Evolutionary conservation across 2,329 filamentous ascomycete genomes (phyloP).

Genomic region (Davidsoniella neocaledoniae): DNA sequence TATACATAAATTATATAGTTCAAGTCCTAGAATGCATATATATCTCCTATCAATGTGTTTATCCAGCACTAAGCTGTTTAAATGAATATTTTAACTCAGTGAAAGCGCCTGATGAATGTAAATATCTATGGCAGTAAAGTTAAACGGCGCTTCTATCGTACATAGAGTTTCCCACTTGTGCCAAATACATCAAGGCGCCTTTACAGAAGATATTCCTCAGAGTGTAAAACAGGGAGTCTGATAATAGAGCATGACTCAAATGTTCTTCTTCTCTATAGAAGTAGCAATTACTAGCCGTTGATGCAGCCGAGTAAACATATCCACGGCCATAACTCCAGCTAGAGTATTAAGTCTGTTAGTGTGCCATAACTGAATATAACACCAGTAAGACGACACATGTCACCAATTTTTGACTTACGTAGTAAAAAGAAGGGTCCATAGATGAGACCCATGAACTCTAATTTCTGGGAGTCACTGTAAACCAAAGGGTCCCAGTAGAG

Average conservation of each 20-base stretch:
- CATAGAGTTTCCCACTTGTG: too few species aligned
- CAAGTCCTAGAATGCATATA: too few species aligned
- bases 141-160: too few species aligned
- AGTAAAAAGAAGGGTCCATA: conserved; percentile 36
- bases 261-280: conserved; percentile 7
- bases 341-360: neutral
- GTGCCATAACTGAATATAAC: conserved; percentile 4
- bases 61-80: too few species aligned
- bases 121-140: too few species aligned
- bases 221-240: too few species aligned
- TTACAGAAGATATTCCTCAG: too few species aligned
- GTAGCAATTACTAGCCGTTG: conserved; percentile 22
- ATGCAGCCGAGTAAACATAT: conserved; percentile 38
- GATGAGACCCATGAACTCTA: conserved; percentile 28
- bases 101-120: too few species aligned
- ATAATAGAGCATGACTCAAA: neutral
- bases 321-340: conserved; percentile 34
- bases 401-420: conserved; percentile 26
- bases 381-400: neutral
- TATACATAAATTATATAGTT: too few species aligned
- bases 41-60: too few species aligned
- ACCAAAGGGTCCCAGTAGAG: conserved; percentile 30
- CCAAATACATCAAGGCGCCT: too few species aligned
- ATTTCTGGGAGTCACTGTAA: conserved; percentile 28
- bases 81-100: too few species aligned